Conservation (phyloP, 2,329 filamentous ascomycete species). For the Nothophaeocryptopus gaeumannii region DNA sequence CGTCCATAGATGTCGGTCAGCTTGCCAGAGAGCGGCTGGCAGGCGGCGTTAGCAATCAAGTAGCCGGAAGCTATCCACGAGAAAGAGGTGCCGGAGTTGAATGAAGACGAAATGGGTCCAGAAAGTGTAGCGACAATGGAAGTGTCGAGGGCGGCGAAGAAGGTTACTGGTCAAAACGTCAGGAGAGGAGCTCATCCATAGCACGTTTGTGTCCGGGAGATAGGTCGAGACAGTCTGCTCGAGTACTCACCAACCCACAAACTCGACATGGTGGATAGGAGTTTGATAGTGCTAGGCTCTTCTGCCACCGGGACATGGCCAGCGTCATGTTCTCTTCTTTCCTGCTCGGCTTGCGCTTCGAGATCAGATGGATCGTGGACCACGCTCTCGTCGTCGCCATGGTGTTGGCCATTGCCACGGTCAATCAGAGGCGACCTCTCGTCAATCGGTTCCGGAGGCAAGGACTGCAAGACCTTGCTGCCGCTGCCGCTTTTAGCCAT, state of each 20-base stretch:
- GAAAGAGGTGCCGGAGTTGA: constrained; percentile 74
- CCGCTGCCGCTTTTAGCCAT: constrained; percentile 2
- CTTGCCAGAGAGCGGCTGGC: constrained; percentile 79
- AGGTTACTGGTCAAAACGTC: constrained; percentile 40
- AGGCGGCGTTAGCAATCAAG: constrained; percentile 82
- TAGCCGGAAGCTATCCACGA: constrained; percentile 89
- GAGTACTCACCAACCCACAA: constrained; percentile 46
- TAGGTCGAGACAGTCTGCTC: too few relatives aligned
- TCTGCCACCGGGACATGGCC: constrained; percentile 33
- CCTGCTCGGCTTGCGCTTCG: constrained; percentile 32
- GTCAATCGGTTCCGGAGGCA: constrained; percentile 8
- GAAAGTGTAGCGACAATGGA: constrained; percentile 85
- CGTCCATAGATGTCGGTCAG: constrained; percentile 87
- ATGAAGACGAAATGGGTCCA: constrained; percentile 77
- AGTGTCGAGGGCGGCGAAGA: constrained; percentile 63
- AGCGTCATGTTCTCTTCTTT: constrained; percentile 33
- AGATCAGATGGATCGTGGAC: constrained; percentile 14
- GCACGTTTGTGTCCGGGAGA: too few relatives aligned
- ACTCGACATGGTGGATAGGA: constrained; percentile 49
- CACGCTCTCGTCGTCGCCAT: constrained; percentile 1
- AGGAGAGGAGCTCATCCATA: too few relatives aligned
- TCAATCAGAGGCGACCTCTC: constrained; percentile 6
- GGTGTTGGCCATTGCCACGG: constrained; percentile 3
- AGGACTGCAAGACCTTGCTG: constrained; percentile 1
- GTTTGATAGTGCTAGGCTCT: constrained; percentile 47